Evolutionary conservation across 2,329 filamentous ascomycete genomes (phyloP), one percentile per base, ranked within the genome.

Genomic region (Coniochaeta pulveracea): DNA sequence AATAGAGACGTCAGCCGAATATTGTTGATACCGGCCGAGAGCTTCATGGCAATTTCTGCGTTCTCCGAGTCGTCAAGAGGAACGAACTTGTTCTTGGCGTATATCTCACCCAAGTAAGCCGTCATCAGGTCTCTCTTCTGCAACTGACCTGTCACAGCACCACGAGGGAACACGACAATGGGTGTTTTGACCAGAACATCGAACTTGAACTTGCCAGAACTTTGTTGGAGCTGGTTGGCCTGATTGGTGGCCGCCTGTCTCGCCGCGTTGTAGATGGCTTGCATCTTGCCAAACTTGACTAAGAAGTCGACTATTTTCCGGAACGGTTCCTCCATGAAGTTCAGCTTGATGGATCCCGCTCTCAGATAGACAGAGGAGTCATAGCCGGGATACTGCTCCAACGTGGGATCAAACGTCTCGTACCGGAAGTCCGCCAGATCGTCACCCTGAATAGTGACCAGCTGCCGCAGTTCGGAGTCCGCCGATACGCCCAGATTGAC

Each of bases 261-360:
- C 10, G 93, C 91, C 26, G 91, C 89, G 50, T 99, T 98, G 64
- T 94, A 98, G 34, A 98, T 82, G 15, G 91, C 89, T 57, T 98
- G 91, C 91, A 99, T 99, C 58, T 93, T 94, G 39, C 93, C 91
- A 54, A 99, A 99, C 49, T 98, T 98, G 54, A 99, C 86, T 26
- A 93, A 66, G 56, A 98, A 99, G 44, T 93, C 85, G 56, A 98
- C 85, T 42, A 99, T 96, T 59, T 96, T 96, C 34, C 91, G 77
- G 64, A 96, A 95, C 0, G 91, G 91, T 54, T 98, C 93, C 40
- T 95, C 89, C 4, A 96, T 62, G 53, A 99, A 98, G 53, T 95
- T 96, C 51, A 98, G 69, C 59, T 93, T 96, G 54, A 98, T 80
- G 0, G 91, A 98, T 2, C 91, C 91, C 12, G 91, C 89, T 22